Evolutionary conservation across 345 rosid species (phyloP).

Genomic region (Acer negundo): DNA sequence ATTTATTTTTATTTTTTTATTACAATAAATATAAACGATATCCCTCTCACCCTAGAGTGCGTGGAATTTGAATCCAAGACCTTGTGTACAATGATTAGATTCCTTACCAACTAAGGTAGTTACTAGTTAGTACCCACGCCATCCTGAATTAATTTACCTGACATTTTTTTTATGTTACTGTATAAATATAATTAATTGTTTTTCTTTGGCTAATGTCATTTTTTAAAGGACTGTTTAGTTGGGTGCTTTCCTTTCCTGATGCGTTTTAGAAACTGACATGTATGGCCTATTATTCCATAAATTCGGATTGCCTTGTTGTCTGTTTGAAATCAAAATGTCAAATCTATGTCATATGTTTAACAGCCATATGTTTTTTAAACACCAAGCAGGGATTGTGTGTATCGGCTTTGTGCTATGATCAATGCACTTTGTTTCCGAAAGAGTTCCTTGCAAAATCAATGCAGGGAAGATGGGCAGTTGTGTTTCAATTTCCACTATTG

Average conservation of each 20-base stretch:
- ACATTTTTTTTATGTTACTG: background rate
- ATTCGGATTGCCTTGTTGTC: background rate
- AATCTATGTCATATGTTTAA: background rate
- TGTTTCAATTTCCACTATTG: constrained; percentile 32
- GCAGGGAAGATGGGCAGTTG: constrained; percentile 66
- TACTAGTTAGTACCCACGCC: background rate
- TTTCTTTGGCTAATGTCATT: background rate
- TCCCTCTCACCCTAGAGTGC: background rate
- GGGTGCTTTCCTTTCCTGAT: background rate
- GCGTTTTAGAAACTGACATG: background rate
- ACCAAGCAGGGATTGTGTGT: constrained; percentile 69
- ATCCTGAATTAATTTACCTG: no score
- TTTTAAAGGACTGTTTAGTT: background rate
- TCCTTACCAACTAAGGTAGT: background rate
- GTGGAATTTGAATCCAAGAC: background rate
- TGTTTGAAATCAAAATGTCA: background rate
- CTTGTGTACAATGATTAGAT: background rate
- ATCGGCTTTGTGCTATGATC: constrained; percentile 44
- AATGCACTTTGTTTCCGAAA: constrained; percentile 53
- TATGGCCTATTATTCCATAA: no score
- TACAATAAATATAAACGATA: background rate
- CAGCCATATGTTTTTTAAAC: background rate
- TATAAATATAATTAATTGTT: background rate
- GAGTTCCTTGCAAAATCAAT: constrained; percentile 50
- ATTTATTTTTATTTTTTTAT: background rate